Percentiles rank a stretch among this genome's conserved stretches.
Evolutionary conservation across 2,329 filamentous ascomycete species (phyloP).

Genomic region (Clonostachys sp.): DNA sequence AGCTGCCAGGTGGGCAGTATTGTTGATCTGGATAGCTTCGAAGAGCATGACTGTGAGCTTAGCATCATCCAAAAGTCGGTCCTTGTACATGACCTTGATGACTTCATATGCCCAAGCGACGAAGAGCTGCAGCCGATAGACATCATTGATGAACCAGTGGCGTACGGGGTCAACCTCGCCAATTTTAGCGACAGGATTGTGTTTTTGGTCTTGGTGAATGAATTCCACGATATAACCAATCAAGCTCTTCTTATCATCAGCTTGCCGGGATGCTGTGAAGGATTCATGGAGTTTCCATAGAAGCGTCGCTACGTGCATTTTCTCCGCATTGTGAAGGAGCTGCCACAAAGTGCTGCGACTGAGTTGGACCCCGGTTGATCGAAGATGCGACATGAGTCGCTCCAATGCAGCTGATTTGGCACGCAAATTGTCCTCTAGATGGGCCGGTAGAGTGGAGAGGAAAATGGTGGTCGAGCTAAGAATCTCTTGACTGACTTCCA

Average conservation of each 20-base stretch:
- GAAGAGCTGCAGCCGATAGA: constrained; percentile 67
- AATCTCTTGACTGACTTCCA: constrained; percentile 77
- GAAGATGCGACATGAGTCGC: constrained; percentile 69
- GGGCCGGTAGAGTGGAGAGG: constrained; percentile 67
- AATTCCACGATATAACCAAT: constrained; percentile 71
- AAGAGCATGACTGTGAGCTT: constrained; percentile 51
- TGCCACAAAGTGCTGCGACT: constrained; percentile 70
- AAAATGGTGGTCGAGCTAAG: constrained; percentile 72
- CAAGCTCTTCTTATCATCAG: constrained; percentile 62
- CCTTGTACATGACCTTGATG: constrained; percentile 67
- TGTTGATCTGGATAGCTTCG: constrained; percentile 64
- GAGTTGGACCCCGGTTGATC: constrained; percentile 60
- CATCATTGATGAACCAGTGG: constrained; percentile 81
- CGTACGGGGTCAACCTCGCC: constrained; percentile 76
- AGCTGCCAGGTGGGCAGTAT: constrained; percentile 51
- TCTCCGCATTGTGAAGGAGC: constrained; percentile 86
- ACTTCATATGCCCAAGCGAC: constrained; percentile 76
- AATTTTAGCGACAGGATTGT: constrained; percentile 55
- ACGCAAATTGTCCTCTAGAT: constrained; percentile 76
- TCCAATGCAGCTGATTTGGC: constrained; percentile 69
- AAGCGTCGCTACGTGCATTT: constrained; percentile 71
- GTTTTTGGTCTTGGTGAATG: constrained; percentile 73
- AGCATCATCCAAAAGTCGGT: constrained; percentile 49
- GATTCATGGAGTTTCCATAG: constrained; percentile 80
- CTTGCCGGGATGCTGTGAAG: constrained; percentile 54